Evolutionary conservation across 805 yeast genomes (phyloP), one percentile per base, ranked within the genome.

Genomic region (Saccharomycopsis selenospora): DNA sequence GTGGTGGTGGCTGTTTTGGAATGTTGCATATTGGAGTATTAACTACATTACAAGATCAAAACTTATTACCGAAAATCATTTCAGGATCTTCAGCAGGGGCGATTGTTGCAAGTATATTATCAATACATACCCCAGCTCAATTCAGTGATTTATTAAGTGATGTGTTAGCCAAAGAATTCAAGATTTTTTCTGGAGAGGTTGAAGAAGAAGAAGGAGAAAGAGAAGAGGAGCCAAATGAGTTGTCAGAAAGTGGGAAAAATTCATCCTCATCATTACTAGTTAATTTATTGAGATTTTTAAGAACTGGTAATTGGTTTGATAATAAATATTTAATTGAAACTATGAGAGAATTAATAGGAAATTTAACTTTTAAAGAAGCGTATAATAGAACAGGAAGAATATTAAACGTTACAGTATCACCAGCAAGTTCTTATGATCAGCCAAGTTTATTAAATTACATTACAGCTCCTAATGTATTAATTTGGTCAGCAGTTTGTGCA

Each of bases 41-140:
- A 42, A 79, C 87, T 3, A 85, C 93, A 2, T 70, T 93, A 26
- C 66, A 83, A 36, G 93, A 87, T 56, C 73, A 76, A 45, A 80
- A 83, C 47, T 68, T 89, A 20, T 67, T 91, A 22, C 99, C 99
- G 0, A 75, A 85, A 43, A 85, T 93, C 30, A 79, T 93, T 13
- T 85, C 95, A 43, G 99, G 99, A 1, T 85, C 95, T 11, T 87
- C 96, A 22, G 95, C 97, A 0, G 99, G 99, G 14, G 89, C 96
- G 1, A 90, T 93, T 46, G 82, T 93, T 42, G 97, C 98, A 17
- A 78, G 95, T 43, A 79, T 93, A 14, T 70, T 93, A 42, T 88
- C 96, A 59, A 82, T 85, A 14, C 87, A 84, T 59, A 76, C 82
- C 7, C 81, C 80, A 50, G 85, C 79, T 27, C 97, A 90, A 63